Evolutionary conservation across 2,329 filamentous ascomycete species (phyloP), one percentile per base, ranked within the genome.

Genomic region (Claviceps africana): DNA sequence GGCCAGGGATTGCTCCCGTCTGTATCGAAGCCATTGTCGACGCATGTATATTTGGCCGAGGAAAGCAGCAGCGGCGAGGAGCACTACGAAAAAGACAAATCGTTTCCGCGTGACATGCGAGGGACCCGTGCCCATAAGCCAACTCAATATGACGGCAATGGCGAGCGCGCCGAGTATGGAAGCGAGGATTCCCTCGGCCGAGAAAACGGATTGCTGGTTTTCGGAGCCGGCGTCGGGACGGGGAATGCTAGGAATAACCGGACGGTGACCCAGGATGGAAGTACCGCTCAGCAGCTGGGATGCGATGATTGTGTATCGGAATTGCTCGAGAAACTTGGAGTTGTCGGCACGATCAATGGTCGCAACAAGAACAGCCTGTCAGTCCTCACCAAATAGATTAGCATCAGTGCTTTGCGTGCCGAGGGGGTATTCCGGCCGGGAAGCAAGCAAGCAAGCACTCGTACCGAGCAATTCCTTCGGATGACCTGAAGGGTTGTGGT

Each of bases 221-320:
- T 50, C 53, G 7, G 51, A 49, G 44, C 50, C 37, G 35, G 55
- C 33, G 2, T 56, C 48, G 25, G 21, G 51, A 28, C 58, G 52
- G 3, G 58, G 56, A 10, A 54, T 52, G 21, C 53, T 58, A 6
- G 56, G 53, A 33, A 56, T 57, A 4, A 61, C 54, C 15, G 60
- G 62, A 17, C 61, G 62, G 53, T 68, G 63, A 48, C 67, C 62
- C 17, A 66, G 52, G 42, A 78, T 79, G 4, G 79, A 76, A 58
- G 85, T 78, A 42, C 85, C 85, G 61, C 81, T 88, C 42, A 96
- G 74, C 15, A 96, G 77, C 65, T 95, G 89, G 22, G 90, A 96
- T 49, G 89, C 89, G 62, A 96, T 86, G 57, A 96, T 87, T 22
- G 87, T 85, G 69, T 96, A 96, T 57, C 90, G 86, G 62, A 96